Conservation (phyloP, 1,284 basidiomycete genomes). For the Rhodotorula sp. region DNA sequence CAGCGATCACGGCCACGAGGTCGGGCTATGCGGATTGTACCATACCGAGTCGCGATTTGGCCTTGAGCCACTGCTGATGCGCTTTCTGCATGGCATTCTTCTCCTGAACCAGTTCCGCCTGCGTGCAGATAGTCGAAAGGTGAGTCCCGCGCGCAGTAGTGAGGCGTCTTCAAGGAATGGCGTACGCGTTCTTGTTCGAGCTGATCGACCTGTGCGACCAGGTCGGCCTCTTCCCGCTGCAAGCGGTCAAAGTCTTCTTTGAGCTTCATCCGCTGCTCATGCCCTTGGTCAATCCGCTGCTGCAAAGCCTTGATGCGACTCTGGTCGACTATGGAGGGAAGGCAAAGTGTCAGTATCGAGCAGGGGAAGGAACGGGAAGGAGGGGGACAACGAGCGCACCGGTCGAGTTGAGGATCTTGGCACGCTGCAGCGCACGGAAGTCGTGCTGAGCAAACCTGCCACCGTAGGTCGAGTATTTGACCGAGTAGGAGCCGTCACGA, state of each 20-base stretch:
- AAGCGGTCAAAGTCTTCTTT: neutral
- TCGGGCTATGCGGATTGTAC: neutral
- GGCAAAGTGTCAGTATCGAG: too few relatives aligned
- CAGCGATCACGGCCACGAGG: neutral
- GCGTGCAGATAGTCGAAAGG: neutral
- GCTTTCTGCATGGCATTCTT: conserved; percentile 51
- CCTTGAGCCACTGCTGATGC: neutral
- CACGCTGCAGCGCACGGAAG: neutral
- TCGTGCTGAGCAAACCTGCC: conserved; percentile 9
- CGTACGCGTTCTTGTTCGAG: conserved; percentile 6
- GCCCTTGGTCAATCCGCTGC: neutral
- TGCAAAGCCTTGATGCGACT: neutral
- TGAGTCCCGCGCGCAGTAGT: neutral
- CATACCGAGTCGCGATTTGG: conserved; percentile 14
- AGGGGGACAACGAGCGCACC: conserved; percentile 9
- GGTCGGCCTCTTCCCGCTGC: conserved; percentile 4
- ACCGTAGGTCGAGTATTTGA: conserved; percentile 35
- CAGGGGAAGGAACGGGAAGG: too few relatives aligned
- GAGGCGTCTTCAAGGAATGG: neutral
- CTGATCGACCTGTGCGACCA: conserved; percentile 11
- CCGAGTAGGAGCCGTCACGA: conserved; percentile 22
- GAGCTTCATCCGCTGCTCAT: neutral
- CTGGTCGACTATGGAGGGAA: conserved; percentile 8
- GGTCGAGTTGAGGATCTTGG: conserved; percentile 24
- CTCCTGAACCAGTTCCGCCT: conserved; percentile 9